phyloP scores from a whole-genome alignment of 495 filamentous ascomycete species.

The Penicillium lividum region DNA sequence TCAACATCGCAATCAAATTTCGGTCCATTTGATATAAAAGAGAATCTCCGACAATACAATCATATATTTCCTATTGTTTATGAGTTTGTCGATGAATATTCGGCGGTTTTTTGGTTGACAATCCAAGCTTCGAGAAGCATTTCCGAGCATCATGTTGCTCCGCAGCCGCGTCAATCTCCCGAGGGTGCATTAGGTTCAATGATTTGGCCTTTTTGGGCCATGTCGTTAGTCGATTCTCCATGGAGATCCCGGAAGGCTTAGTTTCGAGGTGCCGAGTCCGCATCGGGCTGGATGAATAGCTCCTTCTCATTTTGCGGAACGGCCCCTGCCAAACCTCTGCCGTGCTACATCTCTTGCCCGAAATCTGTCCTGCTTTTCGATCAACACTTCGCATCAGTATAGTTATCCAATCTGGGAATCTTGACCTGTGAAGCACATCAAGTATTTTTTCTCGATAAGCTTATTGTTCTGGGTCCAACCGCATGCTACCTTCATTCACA shows the following conservation, averaged over 20 bases:
- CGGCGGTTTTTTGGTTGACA: too few species aligned
- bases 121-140: too few species aligned
- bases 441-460: neutral
- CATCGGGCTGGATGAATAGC: neutral
- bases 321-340: neutral
- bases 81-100: too few species aligned
- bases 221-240: neutral
- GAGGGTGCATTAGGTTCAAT: too few species aligned
- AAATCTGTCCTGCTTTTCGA: neutral
- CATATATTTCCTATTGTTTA: too few species aligned
- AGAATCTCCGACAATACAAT: neutral
- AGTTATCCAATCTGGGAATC: neutral
- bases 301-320: neutral
- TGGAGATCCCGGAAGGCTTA: neutral
- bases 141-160: too few species aligned
- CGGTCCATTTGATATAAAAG: neutral
- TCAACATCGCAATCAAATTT: neutral
- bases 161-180: too few species aligned
- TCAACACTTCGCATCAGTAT: neutral
- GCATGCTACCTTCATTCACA: neutral
- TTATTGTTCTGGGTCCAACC: neutral
- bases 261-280: neutral
- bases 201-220: too few species aligned
- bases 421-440: neutral
- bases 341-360: neutral